phyloP scores from a whole-genome alignment of 2,329 filamentous ascomycete species.

The Teratosphaeria viscida region DNA sequence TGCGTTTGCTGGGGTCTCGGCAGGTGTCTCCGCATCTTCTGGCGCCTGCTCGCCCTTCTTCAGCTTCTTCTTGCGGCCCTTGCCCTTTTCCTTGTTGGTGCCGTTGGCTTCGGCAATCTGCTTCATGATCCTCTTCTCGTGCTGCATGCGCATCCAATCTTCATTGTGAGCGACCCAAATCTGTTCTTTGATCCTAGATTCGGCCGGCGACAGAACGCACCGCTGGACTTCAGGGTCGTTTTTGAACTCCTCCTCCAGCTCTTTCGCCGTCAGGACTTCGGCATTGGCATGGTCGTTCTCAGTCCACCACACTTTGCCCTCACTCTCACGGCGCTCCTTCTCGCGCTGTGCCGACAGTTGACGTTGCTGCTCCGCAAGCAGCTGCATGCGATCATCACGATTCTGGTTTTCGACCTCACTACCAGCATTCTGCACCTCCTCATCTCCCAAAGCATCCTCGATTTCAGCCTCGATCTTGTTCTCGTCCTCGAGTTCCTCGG shows the following conservation, averaged over 20 bases:
- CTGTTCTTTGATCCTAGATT: slow-evolving; percentile 73
- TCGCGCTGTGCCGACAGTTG: slow-evolving; percentile 35
- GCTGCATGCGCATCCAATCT: slow-evolving; percentile 79
- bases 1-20: slow-evolving; percentile 35
- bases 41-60: slow-evolving; percentile 24
- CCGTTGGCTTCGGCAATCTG: slow-evolving; percentile 50
- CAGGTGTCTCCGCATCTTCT: slow-evolving; percentile 30
- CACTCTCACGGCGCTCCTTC: slow-evolving; percentile 37
- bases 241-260: slow-evolving; percentile 60
- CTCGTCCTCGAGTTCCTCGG: slow-evolving; percentile 39
- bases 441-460: slow-evolving; percentile 23
- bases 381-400: slow-evolving; percentile 17
- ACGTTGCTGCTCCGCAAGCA: slow-evolving; percentile 19
- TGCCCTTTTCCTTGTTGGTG: slow-evolving; percentile 22
- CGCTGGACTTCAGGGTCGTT: slow-evolving; percentile 79
- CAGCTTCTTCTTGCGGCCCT: slow-evolving; percentile 37
- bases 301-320: slow-evolving; percentile 36
- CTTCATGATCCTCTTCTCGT: slow-evolving; percentile 68
- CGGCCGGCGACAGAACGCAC: slow-evolving; percentile 62
- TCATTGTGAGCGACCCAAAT: slow-evolving; percentile 95
- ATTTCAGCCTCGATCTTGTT: slow-evolving; percentile 38
- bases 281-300: slow-evolving; percentile 47
- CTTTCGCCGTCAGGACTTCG: slow-evolving; percentile 32
- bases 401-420: slow-evolving; percentile 22
- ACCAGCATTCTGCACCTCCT: slow-evolving; percentile 18